Conservation (phyloP, 2,329 filamentous ascomycete genomes). For the Colletotrichum melonis region DNA sequence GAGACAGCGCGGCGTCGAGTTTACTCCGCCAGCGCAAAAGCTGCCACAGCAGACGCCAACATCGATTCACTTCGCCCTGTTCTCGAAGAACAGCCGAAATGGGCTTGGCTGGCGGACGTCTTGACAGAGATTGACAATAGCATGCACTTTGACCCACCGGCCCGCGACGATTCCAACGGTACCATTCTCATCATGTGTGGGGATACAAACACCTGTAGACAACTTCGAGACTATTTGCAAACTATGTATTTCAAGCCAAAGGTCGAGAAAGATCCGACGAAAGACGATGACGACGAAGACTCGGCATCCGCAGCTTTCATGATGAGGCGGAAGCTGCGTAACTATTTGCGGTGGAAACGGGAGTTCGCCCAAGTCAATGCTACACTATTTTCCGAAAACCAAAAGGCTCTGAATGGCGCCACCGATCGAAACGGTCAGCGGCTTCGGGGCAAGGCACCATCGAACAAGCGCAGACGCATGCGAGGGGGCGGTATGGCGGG, state of each 20-base stretch:
- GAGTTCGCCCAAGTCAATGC: constrained; percentile 89
- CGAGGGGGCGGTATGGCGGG: constrained; percentile 79
- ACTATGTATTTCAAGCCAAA: constrained; percentile 82
- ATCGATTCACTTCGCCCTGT: constrained; percentile 79
- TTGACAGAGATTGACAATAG: constrained; percentile 94
- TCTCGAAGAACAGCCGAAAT: constrained; percentile 95
- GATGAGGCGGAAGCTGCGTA: constrained; percentile 88
- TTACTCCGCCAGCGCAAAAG: constrained; percentile 76
- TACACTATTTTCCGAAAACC: constrained; percentile 81
- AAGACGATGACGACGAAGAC: constrained; percentile 60
- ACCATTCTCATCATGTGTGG: constrained; percentile 96
- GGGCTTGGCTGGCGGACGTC: constrained; percentile 88
- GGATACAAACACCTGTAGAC: constrained; percentile 85
- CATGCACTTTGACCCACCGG: constrained; percentile 81
- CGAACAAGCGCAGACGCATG: constrained; percentile 87
- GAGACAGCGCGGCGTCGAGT: constrained; percentile 89
- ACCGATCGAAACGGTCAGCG: constrained; percentile 64
- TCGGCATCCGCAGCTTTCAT: constrained; percentile 84
- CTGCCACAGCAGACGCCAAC: constrained; percentile 50
- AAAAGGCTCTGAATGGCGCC: constrained; percentile 78
- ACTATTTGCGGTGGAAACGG: constrained; percentile 90
- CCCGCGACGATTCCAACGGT: constrained; percentile 88
- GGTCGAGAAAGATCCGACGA: constrained; percentile 50
- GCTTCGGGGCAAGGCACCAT: constrained; percentile 73
- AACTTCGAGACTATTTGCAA: constrained; percentile 90